Evolutionary conservation across 2,329 filamentous ascomycete genomes (phyloP).

Genomic region (Sporothrix pseudoabietina): DNA sequence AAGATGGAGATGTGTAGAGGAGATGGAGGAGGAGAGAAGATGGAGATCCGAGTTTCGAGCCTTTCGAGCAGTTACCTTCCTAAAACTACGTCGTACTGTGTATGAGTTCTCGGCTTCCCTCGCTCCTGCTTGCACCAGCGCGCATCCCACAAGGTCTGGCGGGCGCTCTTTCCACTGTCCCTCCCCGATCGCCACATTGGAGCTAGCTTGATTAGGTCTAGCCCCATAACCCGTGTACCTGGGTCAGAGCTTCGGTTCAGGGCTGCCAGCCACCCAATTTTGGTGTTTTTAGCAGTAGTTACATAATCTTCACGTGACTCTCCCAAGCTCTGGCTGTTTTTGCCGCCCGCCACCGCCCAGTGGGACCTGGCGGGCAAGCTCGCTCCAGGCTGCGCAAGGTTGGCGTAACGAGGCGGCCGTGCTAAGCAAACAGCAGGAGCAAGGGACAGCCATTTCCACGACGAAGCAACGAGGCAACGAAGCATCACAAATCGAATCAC

Average conservation of each 20-base stretch:
- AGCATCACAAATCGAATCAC: conserved; percentile 14
- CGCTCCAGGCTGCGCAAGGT: conserved; percentile 42
- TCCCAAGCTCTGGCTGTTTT: conserved; percentile 24
- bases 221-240: neutral
- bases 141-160: conserved; percentile 18
- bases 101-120: conserved; percentile 16
- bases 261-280: conserved; percentile 21
- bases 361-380: conserved; percentile 30
- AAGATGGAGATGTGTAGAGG: neutral
- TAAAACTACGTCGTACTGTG: neutral
- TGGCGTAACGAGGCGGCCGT: conserved; percentile 37
- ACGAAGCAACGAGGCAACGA: neutral
- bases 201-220: conserved; percentile 8
- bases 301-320: conserved; percentile 31
- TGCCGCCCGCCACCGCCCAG: conserved; percentile 34
- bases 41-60: neutral
- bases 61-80: neutral
- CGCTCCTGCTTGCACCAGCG: conserved; percentile 15
- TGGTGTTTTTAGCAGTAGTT: neutral
- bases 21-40: neutral
- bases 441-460: neutral
- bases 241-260: conserved; percentile 20
- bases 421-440: conserved; percentile 24
- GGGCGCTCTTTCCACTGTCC: conserved; percentile 2
- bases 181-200: conserved; percentile 6